Conservation (phyloP, 257 asterid species). For the Perilla frutescens region DNA sequence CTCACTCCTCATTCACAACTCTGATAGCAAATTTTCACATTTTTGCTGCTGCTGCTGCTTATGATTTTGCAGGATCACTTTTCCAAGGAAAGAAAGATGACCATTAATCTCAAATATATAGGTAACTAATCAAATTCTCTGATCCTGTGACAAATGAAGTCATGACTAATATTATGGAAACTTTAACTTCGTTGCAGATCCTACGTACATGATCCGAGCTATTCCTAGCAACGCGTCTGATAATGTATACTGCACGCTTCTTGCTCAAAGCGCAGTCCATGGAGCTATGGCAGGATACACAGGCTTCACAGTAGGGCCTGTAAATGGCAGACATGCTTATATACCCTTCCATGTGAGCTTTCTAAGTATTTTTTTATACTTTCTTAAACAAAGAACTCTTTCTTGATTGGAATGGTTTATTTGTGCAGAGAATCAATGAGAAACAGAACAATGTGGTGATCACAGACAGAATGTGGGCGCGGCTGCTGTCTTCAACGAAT, state of each 20-base stretch:
- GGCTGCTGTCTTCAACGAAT: conserved; percentile 87
- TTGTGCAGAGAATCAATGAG: conserved; percentile 73
- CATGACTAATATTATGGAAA: not conserved
- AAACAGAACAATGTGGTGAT: conserved; percentile 77
- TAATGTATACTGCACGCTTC: conserved; percentile 90
- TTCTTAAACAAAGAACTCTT: not conserved
- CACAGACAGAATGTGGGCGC: conserved; percentile 98
- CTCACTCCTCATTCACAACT: not conserved
- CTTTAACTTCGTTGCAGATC: conserved; percentile 56
- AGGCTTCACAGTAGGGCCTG: conserved; percentile 78
- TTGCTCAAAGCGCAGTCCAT: conserved; percentile 92
- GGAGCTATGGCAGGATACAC: conserved; percentile 99
- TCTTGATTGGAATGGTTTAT: not conserved
- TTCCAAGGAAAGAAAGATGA: conserved; percentile 63
- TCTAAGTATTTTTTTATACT: not conserved
- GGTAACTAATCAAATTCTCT: conserved; percentile 42
- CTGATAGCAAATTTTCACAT: not conserved
- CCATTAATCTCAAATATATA: conserved; percentile 79
- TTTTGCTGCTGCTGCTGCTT: not conserved
- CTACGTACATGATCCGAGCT: conserved; percentile 93
- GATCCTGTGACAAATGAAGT: not conserved
- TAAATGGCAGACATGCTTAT: conserved; percentile 71
- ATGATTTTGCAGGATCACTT: conserved; percentile 64
- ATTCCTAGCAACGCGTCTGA: conserved; percentile 90
- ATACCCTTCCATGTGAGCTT: conserved; percentile 83